Evolutionary conservation across 495 filamentous ascomycete genomes (phyloP), one percentile per base, ranked within the genome.

Genomic region (Penicillium tannophilum): DNA sequence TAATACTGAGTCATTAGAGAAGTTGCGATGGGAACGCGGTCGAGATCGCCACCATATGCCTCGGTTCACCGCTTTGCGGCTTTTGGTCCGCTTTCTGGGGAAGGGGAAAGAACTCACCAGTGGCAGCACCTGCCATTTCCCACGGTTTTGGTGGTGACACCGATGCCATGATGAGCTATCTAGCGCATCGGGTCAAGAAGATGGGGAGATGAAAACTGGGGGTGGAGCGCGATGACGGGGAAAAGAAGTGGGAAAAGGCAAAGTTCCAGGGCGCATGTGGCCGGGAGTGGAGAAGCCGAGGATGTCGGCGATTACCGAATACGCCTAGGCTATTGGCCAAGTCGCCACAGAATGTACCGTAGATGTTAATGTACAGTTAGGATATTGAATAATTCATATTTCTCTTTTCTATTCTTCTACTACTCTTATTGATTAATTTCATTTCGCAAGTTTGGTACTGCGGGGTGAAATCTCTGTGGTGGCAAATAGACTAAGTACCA

Each of bases 71-170:
- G 60, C 57, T 57, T 43, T 58, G 12, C 46, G 43, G 9, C 11
- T 19, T 48, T 58, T 8, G 45, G 23, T 26, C 45, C 45, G 23
- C 3, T 24, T 30, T 28, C 12, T 20, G 45, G 44, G 52, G 43
- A 43, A 58, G 55, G 24, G 20, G 20, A 23, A 23, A 23, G 28
- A 42, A 72, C 69, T 86, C 79, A 78, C 82, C 72, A 64, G 84
- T 76, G 58, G 82, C 70, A 52, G 84, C 84, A 71, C 90, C 88
- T 56, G 84, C 82, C 28, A 28, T 55, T 85, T 98, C 93, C 93
- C 93, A 98, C 19, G 93, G 93, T 76, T 98, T 98, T 39, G 93
- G 93, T 65, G 93, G 93, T 76, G 93, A 93, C 62, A 86, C 84
- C 79, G 78, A 74, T 69, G 77, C 77, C 77, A 80, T 80, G 61